Percentiles rank a stretch among this genome's conserved stretches.
Conservation (phyloP, 352 stramenopile species). For the Phytophthora melonis region DNA sequence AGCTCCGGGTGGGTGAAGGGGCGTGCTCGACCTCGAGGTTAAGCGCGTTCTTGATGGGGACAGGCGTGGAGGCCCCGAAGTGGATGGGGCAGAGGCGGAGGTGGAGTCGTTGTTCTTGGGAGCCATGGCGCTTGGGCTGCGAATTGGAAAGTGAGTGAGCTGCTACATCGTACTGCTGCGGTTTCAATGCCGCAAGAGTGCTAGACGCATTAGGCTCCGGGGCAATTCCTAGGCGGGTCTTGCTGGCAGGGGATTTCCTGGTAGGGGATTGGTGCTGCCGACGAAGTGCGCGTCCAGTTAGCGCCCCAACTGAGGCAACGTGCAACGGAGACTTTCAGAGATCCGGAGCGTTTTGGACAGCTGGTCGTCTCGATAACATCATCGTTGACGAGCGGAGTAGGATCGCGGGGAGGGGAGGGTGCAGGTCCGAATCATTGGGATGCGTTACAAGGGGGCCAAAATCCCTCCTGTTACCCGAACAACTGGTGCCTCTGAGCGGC, state of each 20-base stretch:
- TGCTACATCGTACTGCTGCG: neutral
- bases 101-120: slow-evolving; percentile 21
- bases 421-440: neutral
- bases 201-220: neutral
- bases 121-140: slow-evolving; percentile 32
- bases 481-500: neutral
- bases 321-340: neutral
- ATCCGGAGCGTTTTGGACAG: neutral
- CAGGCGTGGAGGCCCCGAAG: neutral
- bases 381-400: neutral
- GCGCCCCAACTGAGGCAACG: neutral
- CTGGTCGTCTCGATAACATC: neutral
- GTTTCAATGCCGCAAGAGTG: too few relatives aligned
- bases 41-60: slow-evolving; percentile 41
- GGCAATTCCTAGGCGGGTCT: neutral
- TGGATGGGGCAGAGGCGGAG: neutral
- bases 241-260: neutral
- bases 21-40: slow-evolving; percentile 20
- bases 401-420: too few relatives aligned
- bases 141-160: slow-evolving; percentile 31
- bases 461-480: neutral
- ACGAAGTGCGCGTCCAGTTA: neutral
- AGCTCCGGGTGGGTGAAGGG: slow-evolving; percentile 27
- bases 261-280: neutral
- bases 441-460: neutral